phyloP scores from a whole-genome alignment of 768 basidiomycete genomes.

The Leccinum subtestaceum region DNA sequence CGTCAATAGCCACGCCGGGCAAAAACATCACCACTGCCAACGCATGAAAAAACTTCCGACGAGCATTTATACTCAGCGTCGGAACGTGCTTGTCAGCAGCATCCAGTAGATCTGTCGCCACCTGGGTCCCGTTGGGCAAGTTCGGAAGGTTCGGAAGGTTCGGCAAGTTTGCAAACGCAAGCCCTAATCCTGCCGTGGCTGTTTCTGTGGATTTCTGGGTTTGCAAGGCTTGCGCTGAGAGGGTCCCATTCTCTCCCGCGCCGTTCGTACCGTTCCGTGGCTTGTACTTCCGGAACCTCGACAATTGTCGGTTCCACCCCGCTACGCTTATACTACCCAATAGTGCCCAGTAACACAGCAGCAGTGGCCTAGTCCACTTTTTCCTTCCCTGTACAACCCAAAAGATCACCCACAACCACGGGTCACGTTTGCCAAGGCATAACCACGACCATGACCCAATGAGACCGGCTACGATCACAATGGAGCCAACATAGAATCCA shows the following conservation, averaged over 20 bases:
- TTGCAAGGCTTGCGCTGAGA: slow-evolving; percentile 27
- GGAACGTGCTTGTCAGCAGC: slow-evolving; percentile 90
- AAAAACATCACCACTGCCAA: slow-evolving; percentile 95
- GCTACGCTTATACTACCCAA: slow-evolving; percentile 83
- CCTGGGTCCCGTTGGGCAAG: slow-evolving; percentile 58
- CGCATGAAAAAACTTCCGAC: slow-evolving; percentile 96
- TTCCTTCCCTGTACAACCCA: slow-evolving; percentile 75
- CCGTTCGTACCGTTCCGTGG: slow-evolving; percentile 38
- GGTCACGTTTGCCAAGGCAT: slow-evolving; percentile 77
- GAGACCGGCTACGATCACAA: slow-evolving; percentile 74
- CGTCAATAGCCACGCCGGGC: slow-evolving; percentile 90
- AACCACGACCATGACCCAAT: slow-evolving; percentile 93
- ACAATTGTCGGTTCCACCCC: slow-evolving; percentile 91
- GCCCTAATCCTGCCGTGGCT: slow-evolving; percentile 28
- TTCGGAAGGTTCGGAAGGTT: slow-evolving; percentile 42
- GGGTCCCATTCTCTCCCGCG: slow-evolving; percentile 36
- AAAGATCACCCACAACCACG: slow-evolving; percentile 82
- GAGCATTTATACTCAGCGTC: slow-evolving; percentile 83
- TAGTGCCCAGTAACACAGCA: slow-evolving; percentile 84
- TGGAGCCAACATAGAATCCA: slow-evolving; percentile 76
- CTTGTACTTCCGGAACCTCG: slow-evolving; percentile 68
- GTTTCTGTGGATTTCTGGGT: slow-evolving; percentile 20
- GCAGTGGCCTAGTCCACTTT: slow-evolving; percentile 73
- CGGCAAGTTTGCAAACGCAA: slow-evolving; percentile 44
- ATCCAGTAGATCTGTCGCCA: slow-evolving; percentile 63